phyloP scores from a whole-genome alignment of 331 rosid genomes.

The Stylosanthes scabra region DNA sequence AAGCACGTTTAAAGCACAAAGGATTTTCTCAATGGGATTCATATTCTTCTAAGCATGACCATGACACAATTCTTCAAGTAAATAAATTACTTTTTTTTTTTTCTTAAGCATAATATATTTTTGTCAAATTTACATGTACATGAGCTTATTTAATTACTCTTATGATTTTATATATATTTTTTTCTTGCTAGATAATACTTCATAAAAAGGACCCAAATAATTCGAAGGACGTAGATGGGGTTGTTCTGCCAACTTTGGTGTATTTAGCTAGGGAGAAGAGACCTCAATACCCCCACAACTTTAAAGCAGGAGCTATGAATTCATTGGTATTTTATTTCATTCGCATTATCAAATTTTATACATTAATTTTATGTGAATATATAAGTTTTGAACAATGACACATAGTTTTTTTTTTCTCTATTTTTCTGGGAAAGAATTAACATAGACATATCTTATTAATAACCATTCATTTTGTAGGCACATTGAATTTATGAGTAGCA shows the following conservation, averaged over 20 bases:
- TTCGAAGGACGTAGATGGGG: conserved; percentile 60
- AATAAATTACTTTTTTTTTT: not conserved
- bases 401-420: no score
- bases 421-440: no score
- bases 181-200: conserved; percentile 56
- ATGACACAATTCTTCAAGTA: conserved; percentile 70
- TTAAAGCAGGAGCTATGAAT: conserved; percentile 92
- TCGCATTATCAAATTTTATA: not conserved
- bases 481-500: no score
- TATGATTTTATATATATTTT: not conserved
- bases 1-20: conserved; percentile 45
- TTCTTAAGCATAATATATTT: not conserved
- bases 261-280: conserved; percentile 87
- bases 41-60: conserved; percentile 64
- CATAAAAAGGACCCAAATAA: conserved; percentile 55
- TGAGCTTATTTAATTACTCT: not conserved
- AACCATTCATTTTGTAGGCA: no score
- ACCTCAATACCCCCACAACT: conserved; percentile 69
- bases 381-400: no score
- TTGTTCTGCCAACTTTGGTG: conserved; percentile 65
- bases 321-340: conserved; percentile 59
- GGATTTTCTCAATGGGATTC: conserved; percentile 73
- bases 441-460: no score
- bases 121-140: not conserved
- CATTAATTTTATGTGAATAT: not conserved